phyloP scores from a whole-genome alignment of 2,329 filamentous ascomycete species.

The Nothophaeocryptopus gaeumannii region DNA sequence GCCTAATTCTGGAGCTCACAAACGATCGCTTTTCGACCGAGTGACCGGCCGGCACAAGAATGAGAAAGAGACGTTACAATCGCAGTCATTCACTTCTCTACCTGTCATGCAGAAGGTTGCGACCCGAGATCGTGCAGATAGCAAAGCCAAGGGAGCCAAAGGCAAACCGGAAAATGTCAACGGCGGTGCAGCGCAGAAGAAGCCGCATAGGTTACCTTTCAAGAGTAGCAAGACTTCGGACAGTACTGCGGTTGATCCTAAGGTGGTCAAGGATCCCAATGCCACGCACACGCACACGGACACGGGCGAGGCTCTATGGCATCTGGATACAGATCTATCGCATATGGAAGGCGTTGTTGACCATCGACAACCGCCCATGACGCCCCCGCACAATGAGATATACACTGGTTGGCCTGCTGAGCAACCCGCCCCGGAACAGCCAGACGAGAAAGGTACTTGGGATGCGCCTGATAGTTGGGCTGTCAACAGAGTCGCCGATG shows the following conservation, averaged over 20 bases:
- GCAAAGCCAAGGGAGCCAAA: conserved; percentile 22
- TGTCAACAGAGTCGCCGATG: conserved; percentile 70
- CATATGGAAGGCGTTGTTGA: conserved; percentile 90
- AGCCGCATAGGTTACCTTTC: conserved; percentile 52
- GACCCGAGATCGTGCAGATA: conserved; percentile 24
- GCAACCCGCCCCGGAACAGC: conserved; percentile 15
- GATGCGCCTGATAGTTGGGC: conserved; percentile 97
- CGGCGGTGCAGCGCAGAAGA: conserved; percentile 25
- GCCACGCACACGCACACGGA: conserved; percentile 28
- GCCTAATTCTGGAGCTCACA: conserved; percentile 48
- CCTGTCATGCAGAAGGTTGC: conserved; percentile 37
- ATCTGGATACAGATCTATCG: conserved; percentile 80
- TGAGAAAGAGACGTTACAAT: conserved; percentile 42
- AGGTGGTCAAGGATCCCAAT: conserved; percentile 46
- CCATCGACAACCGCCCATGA: conserved; percentile 59
- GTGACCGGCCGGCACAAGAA: conserved; percentile 51
- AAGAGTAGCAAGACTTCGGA: conserved; percentile 46
- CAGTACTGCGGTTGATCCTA: conserved; percentile 41
- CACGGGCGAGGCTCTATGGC: conserved; percentile 56
- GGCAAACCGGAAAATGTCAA: conserved; percentile 24
- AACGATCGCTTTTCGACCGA: conserved; percentile 54
- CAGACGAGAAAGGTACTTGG: conserved; percentile 60
- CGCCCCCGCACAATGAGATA: conserved; percentile 58
- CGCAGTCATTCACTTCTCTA: conserved; percentile 40
- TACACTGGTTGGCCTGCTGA: conserved; percentile 49